Percentiles rank a stretch among this genome's conserved stretches.
These are phyloP conservation scores for Tricholoma furcatifolium DNA, from an alignment of 768 basidiomycete genomes.

Conservation along the genomic window DNA sequence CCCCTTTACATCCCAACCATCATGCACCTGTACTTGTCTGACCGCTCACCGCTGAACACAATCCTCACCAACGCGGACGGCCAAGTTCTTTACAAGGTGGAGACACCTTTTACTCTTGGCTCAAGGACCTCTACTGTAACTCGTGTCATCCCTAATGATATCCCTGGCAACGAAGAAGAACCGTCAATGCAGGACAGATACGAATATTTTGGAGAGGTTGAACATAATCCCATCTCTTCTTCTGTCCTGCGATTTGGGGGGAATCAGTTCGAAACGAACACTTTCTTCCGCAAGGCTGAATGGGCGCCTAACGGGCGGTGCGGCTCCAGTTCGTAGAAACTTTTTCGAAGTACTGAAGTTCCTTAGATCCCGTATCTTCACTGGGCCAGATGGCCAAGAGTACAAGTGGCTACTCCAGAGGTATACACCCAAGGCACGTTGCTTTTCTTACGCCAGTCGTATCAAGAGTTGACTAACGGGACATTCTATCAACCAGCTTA, in stretches of 20 bases:
- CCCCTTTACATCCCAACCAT: background rate
- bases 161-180: background rate
- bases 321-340: background rate
- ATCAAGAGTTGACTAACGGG: background rate
- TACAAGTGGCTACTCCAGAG: constrained; percentile 19
- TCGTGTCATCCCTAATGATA: constrained; percentile 10
- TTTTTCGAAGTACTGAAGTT: background rate
- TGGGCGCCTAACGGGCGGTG: constrained; percentile 17
- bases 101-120: constrained; percentile 3
- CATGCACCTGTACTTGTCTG: constrained; percentile 20
- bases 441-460: background rate
- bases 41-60: constrained; percentile 14
- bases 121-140: constrained; percentile 10
- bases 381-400: constrained; percentile 19
- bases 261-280: constrained; percentile 20
- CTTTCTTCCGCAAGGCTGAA: constrained; percentile 24
- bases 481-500: background rate
- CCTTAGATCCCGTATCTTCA: constrained; percentile 20
- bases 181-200: constrained; percentile 14
- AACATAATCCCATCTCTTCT: constrained; percentile 12
- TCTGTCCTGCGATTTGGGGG: constrained; percentile 29
- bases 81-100: constrained; percentile 21
- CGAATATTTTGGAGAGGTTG: constrained; percentile 9
- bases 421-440: constrained; percentile 8
- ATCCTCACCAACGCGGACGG: constrained; percentile 21